A percentile compares a stretch with the other conserved stretches of the same genome.
Evolutionary conservation across 495 filamentous ascomycete genomes (phyloP).

Genomic region (Penicillium verhagenii): DNA sequence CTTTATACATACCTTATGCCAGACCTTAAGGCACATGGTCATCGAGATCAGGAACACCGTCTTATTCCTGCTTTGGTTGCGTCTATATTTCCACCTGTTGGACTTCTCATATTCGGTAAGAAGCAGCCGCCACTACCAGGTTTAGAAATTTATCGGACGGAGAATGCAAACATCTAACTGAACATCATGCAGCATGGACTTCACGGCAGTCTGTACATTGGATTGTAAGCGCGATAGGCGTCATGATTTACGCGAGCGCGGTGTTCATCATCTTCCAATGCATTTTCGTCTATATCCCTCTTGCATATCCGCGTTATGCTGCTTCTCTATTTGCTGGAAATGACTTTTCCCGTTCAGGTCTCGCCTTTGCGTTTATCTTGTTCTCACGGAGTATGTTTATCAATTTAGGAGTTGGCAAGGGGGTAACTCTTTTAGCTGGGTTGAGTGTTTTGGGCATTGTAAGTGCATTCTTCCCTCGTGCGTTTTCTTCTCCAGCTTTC

Average conservation of each 20-base stretch:
- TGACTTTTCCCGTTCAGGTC: conserved; percentile 38
- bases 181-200: conserved; percentile 4
- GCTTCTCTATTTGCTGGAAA: conserved; percentile 53
- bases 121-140: not conserved
- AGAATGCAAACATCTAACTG: not conserved
- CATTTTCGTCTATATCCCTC: conserved; percentile 53
- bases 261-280: conserved; percentile 52
- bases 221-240: conserved; percentile 55
- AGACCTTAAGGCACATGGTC: not conserved
- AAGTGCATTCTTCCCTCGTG: not conserved
- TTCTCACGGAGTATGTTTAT: conserved; percentile 3
- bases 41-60: not conserved
- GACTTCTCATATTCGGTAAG: conserved; percentile 6
- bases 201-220: conserved; percentile 35
- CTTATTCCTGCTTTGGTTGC: conserved; percentile 2
- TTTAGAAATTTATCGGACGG: too few species aligned
- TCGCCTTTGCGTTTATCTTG: conserved; percentile 7
- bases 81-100: not conserved
- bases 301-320: conserved; percentile 57
- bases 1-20: not conserved
- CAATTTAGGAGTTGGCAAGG: conserved; percentile 1
- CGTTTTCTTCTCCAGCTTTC: too few species aligned
- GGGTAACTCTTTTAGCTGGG: conserved; percentile 1
- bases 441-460: not conserved
- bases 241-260: conserved; percentile 43